Percentiles rank a stretch among this genome's conserved stretches.
Evolutionary conservation across 768 basidiomycete genomes (phyloP).

Genomic region (Boletus tylopilopsis): DNA sequence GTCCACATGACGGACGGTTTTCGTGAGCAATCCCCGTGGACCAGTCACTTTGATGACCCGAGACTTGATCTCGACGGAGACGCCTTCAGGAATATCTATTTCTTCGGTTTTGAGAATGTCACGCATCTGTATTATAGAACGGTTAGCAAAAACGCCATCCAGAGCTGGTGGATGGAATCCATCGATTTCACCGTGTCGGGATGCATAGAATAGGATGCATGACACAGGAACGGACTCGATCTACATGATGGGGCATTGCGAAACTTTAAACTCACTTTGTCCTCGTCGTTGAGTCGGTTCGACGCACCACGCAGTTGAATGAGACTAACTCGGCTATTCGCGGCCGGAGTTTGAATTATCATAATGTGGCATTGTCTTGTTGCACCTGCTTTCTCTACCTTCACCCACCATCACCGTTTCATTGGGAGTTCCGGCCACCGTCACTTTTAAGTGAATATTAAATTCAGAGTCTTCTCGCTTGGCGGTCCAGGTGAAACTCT

Average conservation of each 20-base stretch:
- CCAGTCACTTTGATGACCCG: constrained; percentile 90
- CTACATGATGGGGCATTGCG: not conserved
- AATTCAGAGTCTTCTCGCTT: constrained; percentile 35
- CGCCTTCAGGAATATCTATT: constrained; percentile 80
- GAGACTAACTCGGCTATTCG: constrained; percentile 20
- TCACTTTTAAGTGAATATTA: constrained; percentile 50
- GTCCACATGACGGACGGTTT: constrained; percentile 89
- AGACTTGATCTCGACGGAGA: constrained; percentile 86
- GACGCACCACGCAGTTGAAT: not conserved
- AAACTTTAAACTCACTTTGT: constrained; percentile 28
- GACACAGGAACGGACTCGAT: not conserved
- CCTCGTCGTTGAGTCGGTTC: constrained; percentile 9
- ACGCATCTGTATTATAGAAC: constrained; percentile 61
- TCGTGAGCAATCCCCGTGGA: constrained; percentile 88
- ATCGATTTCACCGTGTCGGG: constrained; percentile 17
- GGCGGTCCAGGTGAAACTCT: constrained; percentile 32
- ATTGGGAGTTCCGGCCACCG: constrained; percentile 34
- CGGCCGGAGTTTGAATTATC: constrained; percentile 36
- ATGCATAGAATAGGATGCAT: constrained; percentile 1
- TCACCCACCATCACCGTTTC: constrained; percentile 46
- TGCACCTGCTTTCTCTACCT: constrained; percentile 36
- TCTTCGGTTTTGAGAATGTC: constrained; percentile 93
- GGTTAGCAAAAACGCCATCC: constrained; percentile 33
- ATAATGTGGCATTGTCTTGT: constrained; percentile 25
- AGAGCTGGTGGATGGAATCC: constrained; percentile 35